Evolutionary conservation across 2,329 filamentous ascomycete species (phyloP).

Genomic region (Nectriaceae sp.): DNA sequence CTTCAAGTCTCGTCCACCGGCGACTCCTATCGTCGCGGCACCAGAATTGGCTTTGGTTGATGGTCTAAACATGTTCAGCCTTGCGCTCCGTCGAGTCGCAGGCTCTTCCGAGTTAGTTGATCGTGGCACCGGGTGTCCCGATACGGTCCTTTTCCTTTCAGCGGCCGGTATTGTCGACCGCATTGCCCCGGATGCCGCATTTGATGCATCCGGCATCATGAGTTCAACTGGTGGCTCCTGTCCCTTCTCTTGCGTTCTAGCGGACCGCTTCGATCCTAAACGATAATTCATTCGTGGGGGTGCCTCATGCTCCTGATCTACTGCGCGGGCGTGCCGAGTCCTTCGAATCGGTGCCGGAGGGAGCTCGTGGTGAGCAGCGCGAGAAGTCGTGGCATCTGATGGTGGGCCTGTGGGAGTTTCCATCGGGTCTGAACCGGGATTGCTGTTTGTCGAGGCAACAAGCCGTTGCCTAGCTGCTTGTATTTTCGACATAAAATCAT

Average conservation of each 20-base stretch:
- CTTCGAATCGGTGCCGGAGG: slow-evolving; percentile 55
- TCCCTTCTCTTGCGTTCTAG: slow-evolving; percentile 39
- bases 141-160: slow-evolving; percentile 89
- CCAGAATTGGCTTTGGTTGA: slow-evolving; percentile 66
- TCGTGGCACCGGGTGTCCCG: slow-evolving; percentile 69
- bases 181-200: slow-evolving; percentile 37
- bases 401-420: slow-evolving; percentile 57
- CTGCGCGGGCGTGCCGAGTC: slow-evolving; percentile 53
- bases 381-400: slow-evolving; percentile 24
- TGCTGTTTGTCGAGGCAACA: slow-evolving; percentile 38
- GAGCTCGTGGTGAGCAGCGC: slow-evolving; percentile 41
- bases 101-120: slow-evolving; percentile 60
- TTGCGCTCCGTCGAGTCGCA: slow-evolving; percentile 66
- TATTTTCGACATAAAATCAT: slow-evolving; percentile 59
- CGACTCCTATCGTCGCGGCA: slow-evolving; percentile 56
- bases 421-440: slow-evolving; percentile 53
- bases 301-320: slow-evolving; percentile 56
- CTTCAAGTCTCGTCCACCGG: slow-evolving; percentile 71
- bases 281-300: slow-evolving; percentile 67
- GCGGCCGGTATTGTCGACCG: slow-evolving; percentile 45
- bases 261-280: slow-evolving; percentile 46
- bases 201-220: slow-evolving; percentile 44
- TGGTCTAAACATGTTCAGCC: slow-evolving; percentile 69
- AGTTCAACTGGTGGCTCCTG: slow-evolving; percentile 38
- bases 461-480: slow-evolving; percentile 52